These are phyloP conservation scores for Cystobasidium slooffiae DNA, from an alignment of 1,284 basidiomycete genomes.

Conservation along the genomic window DNA sequence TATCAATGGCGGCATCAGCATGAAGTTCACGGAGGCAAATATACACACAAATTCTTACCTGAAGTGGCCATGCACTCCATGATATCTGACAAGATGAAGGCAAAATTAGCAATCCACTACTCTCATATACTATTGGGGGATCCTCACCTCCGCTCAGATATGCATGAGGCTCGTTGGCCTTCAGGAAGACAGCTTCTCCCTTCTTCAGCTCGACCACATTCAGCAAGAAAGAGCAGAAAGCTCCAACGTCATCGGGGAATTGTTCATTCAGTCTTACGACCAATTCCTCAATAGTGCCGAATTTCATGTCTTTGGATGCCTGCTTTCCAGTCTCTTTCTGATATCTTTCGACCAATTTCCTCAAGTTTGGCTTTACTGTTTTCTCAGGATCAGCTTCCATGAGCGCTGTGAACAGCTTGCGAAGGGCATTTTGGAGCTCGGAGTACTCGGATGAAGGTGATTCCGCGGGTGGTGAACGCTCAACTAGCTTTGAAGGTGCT, in stretches of 20 bases:
- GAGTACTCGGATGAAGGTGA: constrained; percentile 61
- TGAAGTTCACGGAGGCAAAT: constrained; percentile 1
- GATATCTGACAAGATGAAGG: constrained; percentile 67
- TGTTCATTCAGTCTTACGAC: constrained; percentile 75
- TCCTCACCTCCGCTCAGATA: constrained; percentile 84
- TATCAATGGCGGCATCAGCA: neutral
- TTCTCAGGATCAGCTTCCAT: constrained; percentile 71
- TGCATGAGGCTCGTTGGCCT: constrained; percentile 95
- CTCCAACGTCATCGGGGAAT: constrained; percentile 90
- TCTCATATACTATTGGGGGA: neutral
- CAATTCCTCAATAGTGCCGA: constrained; percentile 65
- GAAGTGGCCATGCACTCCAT: constrained; percentile 65
- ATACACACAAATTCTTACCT: constrained; percentile 29
- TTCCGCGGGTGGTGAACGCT: constrained; percentile 46
- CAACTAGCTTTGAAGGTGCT: constrained; percentile 56
- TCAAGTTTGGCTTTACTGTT: constrained; percentile 65
- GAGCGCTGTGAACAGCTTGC: constrained; percentile 75
- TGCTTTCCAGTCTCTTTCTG: constrained; percentile 57
- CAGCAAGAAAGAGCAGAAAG: constrained; percentile 88
- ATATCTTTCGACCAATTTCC: constrained; percentile 69
- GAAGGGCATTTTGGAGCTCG: constrained; percentile 63
- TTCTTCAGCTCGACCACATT: constrained; percentile 80
- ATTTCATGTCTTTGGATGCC: constrained; percentile 57
- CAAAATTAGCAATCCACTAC: neutral
- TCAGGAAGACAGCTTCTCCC: constrained; percentile 91